These are phyloP conservation scores for Penicillium cosmopolitanum DNA, from an alignment of 495 filamentous ascomycete species.

Conservation along the genomic window DNA sequence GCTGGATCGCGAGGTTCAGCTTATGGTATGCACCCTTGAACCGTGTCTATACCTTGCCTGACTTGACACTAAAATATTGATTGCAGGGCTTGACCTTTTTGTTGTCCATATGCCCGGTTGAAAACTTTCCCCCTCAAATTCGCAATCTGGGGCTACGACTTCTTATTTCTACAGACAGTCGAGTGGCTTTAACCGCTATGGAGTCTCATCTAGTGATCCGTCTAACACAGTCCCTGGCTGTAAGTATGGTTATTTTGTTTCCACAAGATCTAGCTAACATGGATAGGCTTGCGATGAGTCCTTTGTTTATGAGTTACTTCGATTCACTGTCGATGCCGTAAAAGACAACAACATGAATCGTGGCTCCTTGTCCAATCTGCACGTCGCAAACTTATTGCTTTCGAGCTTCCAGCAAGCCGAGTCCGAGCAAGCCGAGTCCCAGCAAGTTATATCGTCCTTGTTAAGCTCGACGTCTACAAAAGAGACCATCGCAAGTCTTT, in stretches of 20 bases:
- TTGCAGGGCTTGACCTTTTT: constrained; percentile 45
- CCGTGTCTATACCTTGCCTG: neutral
- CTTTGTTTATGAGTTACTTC: constrained; percentile 27
- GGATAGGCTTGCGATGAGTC: constrained; percentile 27
- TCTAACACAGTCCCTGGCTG: constrained; percentile 29
- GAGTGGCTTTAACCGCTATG: constrained; percentile 24
- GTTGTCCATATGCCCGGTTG: constrained; percentile 30
- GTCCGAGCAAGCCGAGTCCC: constrained; percentile 9
- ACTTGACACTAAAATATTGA: constrained; percentile 1
- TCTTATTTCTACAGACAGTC: constrained; percentile 35
- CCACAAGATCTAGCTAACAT: neutral
- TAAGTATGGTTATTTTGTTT: constrained; percentile 19
- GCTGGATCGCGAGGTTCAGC: constrained; percentile 45
- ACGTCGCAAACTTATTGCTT: constrained; percentile 31
- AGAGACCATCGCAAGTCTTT: constrained; percentile 23
- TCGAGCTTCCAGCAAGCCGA: constrained; percentile 25
- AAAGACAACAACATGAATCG: constrained; percentile 5
- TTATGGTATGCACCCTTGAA: constrained; percentile 39
- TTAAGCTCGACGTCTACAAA: constrained; percentile 17
- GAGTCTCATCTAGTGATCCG: constrained; percentile 28
- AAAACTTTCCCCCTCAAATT: constrained; percentile 31
- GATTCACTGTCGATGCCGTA: constrained; percentile 30
- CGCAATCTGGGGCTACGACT: constrained; percentile 26
- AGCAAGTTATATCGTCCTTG: constrained; percentile 11
- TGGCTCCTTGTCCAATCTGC: constrained; percentile 21